Percentiles rank a stretch among this genome's conserved stretches.
These are phyloP conservation scores for Lizonia empirigonia DNA, from an alignment of 2,329 filamentous ascomycete species.

Conservation along the genomic window DNA sequence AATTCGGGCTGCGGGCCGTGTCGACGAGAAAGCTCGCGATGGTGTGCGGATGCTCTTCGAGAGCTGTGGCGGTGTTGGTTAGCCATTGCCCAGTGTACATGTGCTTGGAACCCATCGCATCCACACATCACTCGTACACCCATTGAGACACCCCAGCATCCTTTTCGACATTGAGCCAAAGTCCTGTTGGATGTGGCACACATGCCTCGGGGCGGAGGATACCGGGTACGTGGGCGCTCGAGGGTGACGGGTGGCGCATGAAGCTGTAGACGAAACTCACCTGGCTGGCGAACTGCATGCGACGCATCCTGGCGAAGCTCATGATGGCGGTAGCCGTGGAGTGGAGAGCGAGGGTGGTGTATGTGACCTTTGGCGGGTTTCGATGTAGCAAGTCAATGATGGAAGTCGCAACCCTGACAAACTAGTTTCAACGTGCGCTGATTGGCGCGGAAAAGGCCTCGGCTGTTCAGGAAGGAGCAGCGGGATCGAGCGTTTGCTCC, in stretches of 20 bases:
- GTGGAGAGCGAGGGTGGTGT: constrained; percentile 33
- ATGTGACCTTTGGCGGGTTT: constrained; percentile 32
- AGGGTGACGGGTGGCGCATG: constrained; percentile 17
- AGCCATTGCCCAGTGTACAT: constrained; percentile 34
- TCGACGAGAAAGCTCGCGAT: constrained; percentile 83
- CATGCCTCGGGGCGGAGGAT: constrained; percentile 35
- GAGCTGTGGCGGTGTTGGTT: constrained; percentile 57
- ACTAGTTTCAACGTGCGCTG: constrained; percentile 24
- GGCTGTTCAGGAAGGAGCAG: constrained; percentile 28
- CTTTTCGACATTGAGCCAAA: constrained; percentile 15
- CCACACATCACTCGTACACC: not conserved
- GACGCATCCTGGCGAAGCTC: constrained; percentile 50
- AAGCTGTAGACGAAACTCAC: constrained; percentile 33
- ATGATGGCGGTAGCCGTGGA: constrained; percentile 41
- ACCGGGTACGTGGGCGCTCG: constrained; percentile 22
- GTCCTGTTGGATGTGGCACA: constrained; percentile 32
- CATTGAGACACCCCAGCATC: constrained; percentile 5
- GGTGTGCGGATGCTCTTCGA: constrained; percentile 67
- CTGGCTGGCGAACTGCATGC: constrained; percentile 47
- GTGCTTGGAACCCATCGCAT: not conserved
- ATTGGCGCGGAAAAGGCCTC: constrained; percentile 40
- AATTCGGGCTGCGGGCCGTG: constrained; percentile 80
- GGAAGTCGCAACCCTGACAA: constrained; percentile 28
- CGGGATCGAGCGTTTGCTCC: constrained; percentile 23
- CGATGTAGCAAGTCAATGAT: constrained; percentile 33